Evolutionary conservation across 768 basidiomycete genomes (phyloP).

Genomic region (Tricholoma sp.): DNA sequence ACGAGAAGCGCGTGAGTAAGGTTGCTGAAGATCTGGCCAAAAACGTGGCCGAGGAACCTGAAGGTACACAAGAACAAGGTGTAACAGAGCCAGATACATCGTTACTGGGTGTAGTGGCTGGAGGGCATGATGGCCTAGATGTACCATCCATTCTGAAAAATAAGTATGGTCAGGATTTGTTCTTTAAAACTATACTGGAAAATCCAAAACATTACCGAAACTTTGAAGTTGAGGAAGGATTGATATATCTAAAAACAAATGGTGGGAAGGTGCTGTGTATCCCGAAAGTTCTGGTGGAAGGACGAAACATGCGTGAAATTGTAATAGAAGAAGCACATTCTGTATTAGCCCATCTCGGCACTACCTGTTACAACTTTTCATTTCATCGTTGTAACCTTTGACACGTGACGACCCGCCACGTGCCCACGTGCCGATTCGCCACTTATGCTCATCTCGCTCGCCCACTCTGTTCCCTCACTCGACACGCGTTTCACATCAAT

Average conservation of each 20-base stretch:
- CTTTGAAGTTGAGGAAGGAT: slow-evolving; percentile 8
- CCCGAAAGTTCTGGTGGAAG: slow-evolving; percentile 8
- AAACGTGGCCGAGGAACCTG: no score
- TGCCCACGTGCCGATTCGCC: no score
- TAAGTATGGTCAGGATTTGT: no score
- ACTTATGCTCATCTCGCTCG: no score
- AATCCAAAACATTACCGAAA: slow-evolving; percentile 1
- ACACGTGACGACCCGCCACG: no score
- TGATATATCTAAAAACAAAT: slow-evolving; percentile 11
- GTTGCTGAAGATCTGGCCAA: no score
- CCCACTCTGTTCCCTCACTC: no score
- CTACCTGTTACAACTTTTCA: slow-evolving; percentile 30
- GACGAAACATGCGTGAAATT: slow-evolving; percentile 15
- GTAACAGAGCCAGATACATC: background rate
- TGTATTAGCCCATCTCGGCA: slow-evolving; percentile 30
- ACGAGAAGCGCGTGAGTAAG: no score
- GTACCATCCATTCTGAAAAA: background rate
- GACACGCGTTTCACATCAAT: no score
- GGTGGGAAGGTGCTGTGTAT: slow-evolving; percentile 11
- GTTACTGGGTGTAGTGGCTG: background rate
- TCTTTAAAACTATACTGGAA: no score
- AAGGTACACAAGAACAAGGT: no score
- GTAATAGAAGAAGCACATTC: slow-evolving; percentile 31
- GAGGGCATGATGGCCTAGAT: background rate
- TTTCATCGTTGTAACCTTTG: no score